These are phyloP conservation scores for Silene conica DNA, from an alignment of 148 eudicot species.

Conservation along the genomic window DNA sequence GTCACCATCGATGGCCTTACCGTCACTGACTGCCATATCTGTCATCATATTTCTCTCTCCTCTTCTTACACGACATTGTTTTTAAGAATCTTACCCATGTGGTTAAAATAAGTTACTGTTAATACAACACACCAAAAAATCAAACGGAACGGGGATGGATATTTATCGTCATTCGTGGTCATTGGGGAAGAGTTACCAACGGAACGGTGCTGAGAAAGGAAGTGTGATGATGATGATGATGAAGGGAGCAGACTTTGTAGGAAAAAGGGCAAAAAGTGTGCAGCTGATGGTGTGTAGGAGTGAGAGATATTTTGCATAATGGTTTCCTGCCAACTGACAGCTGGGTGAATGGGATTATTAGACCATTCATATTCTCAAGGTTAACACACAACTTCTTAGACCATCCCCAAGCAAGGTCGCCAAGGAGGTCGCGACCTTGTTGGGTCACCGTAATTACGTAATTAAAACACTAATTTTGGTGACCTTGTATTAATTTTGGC, in stretches of 20 bases:
- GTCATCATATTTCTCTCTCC: slow-evolving; percentile 20
- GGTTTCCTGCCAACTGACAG: slow-evolving; percentile 14
- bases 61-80: slow-evolving; percentile 17
- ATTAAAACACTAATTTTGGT: too few species aligned
- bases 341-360: background rate
- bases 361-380: too few species aligned
- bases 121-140: background rate
- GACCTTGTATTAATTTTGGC: too few species aligned
- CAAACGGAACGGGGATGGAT: slow-evolving; percentile 5
- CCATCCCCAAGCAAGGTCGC: too few species aligned
- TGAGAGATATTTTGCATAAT: background rate
- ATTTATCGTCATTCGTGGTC: too few species aligned
- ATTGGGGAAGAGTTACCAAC: too few species aligned
- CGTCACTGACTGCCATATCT: slow-evolving; percentile 13
- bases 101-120: background rate
- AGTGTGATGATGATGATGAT: background rate
- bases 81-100: slow-evolving; percentile 11
- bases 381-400: too few species aligned
- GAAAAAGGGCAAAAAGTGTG: background rate
- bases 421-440: too few species aligned
- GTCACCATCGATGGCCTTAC: slow-evolving; percentile 39
- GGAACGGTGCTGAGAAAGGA: background rate
- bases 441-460: too few species aligned
- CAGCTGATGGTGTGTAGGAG: slow-evolving; percentile 3
- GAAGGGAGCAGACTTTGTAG: background rate